phyloP scores from a whole-genome alignment of 768 basidiomycete species.

The Artomyces pyxidatus region DNA sequence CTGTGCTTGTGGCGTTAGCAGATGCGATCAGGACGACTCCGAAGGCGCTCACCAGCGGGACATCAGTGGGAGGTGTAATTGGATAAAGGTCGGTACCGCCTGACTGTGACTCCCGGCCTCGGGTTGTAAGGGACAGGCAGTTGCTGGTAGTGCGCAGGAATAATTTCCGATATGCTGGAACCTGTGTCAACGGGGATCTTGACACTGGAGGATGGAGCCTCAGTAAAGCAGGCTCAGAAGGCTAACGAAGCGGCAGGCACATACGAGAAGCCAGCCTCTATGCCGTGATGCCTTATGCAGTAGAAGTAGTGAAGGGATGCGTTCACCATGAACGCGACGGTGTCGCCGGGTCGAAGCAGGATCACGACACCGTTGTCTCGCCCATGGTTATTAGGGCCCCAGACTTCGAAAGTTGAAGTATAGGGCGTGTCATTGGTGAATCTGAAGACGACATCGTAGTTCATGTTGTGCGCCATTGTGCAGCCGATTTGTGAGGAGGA shows the following conservation, averaged over 20 bases:
- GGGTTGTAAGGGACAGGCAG: conserved; percentile 8
- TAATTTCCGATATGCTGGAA: conserved; percentile 8
- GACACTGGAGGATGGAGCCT: neutral
- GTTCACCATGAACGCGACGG: conserved; percentile 38
- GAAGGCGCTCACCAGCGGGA: conserved; percentile 6
- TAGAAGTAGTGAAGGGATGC: conserved; percentile 44
- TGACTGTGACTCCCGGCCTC: conserved; percentile 4
- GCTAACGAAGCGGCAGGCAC: conserved; percentile 15
- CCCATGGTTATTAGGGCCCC: conserved; percentile 20
- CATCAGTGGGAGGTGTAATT: conserved; percentile 10
- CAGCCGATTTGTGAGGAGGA: neutral
- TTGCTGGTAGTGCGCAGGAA: conserved; percentile 5
- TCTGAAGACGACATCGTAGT: conserved; percentile 47
- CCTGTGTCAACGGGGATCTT: conserved; percentile 8
- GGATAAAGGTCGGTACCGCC: conserved; percentile 8
- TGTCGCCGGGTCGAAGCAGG: conserved; percentile 32
- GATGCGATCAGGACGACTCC: neutral
- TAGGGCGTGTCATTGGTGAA: conserved; percentile 39
- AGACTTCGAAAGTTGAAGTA: conserved; percentile 31
- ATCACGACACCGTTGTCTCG: conserved; percentile 21
- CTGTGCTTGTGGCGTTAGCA: too few relatives aligned
- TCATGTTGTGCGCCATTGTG: conserved; percentile 16
- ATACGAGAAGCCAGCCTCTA: conserved; percentile 38
- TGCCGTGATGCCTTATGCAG: conserved; percentile 30
- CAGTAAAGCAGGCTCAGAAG: neutral